Base-by-base conservation (phyloP, 148 eudicot species). In the Beta vulgaris region DNA sequence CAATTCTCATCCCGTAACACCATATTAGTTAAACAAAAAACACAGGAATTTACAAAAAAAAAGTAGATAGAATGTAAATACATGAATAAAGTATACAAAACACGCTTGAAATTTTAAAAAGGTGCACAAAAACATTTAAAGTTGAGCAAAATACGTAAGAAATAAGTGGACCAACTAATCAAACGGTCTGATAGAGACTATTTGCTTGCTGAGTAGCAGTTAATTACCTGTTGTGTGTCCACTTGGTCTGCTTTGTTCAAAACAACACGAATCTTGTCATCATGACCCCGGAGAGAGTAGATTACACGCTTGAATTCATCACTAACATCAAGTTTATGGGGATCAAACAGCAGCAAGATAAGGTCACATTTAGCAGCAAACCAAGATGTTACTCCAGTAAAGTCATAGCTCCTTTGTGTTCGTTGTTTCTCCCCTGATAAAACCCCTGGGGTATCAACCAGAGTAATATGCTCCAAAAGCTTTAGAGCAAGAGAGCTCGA, bases 281-380 rank as follows among this genome's bases (percentile, higher is more conserved):
- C 95, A 69, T 88, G 86, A 69, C 95, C 97, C 7, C 87, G 91
- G 16, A 92, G 59, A 65, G 93, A 90, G 72, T 91, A 86, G 73
- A 90, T 88, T 31, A 92, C 93, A 48, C 95, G 91, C 84, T 92
- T 92, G 71, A 92, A 92, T 71, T 92, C 95, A 77, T 92, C 95
- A 73, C 95, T 92, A 35, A 88, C 86, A 80, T 92, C 95, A 23
- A 92, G 93, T 72, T 92, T 92, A 75, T 92, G 91, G 31, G 97
- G 97, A 79, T 92, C 97, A 58, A 92, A 92, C 58, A 90, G 71
- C 48, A 92, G 91, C 23, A 90, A 87, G 64, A 92, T 92, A 37
- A 92, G 82, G 74, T 92, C 97, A 80, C 93, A 92, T 77, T 92
- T 92, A 55, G 92, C 96, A 29, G 96, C 98, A 86, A 92, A 92